Evolutionary conservation across 257 asterid species (phyloP).

Genomic region (Buddleja alternifolia): DNA sequence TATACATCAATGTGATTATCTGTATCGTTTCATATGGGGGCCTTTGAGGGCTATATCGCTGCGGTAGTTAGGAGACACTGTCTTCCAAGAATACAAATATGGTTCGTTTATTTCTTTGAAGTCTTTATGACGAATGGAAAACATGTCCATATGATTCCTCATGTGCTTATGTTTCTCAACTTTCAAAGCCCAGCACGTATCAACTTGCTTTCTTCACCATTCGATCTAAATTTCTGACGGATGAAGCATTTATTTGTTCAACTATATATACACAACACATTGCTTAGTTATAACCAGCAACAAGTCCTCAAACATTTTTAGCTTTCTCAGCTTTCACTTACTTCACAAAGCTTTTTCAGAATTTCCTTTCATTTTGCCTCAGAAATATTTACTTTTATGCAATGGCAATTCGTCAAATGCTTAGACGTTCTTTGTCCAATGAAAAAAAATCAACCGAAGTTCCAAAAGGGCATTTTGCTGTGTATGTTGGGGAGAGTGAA

Average conservation of each 20-base stretch:
- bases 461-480: slow-evolving; percentile 30
- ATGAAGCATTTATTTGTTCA: background rate
- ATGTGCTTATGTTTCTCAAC: slow-evolving; percentile 21
- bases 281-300: background rate
- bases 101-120: background rate
- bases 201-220: slow-evolving; percentile 1
- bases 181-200: slow-evolving; percentile 1
- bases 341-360: background rate
- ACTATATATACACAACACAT: background rate
- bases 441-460: slow-evolving; percentile 19
- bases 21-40: too few species aligned
- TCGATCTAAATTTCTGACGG: background rate
- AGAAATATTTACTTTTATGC: background rate
- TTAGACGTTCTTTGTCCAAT: slow-evolving; percentile 18
- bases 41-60: too few species aligned
- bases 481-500: slow-evolving; percentile 20
- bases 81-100: background rate
- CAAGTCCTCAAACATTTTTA: background rate
- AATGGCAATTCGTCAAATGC: slow-evolving; percentile 26
- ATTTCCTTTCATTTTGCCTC: background rate
- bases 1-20: too few species aligned
- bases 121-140: background rate
- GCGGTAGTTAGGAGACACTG: too few species aligned
- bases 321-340: background rate
- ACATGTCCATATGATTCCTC: slow-evolving; percentile 27